phyloP scores from a whole-genome alignment of 768 basidiomycete genomes.

The Kwoniella dejecticola region DNA sequence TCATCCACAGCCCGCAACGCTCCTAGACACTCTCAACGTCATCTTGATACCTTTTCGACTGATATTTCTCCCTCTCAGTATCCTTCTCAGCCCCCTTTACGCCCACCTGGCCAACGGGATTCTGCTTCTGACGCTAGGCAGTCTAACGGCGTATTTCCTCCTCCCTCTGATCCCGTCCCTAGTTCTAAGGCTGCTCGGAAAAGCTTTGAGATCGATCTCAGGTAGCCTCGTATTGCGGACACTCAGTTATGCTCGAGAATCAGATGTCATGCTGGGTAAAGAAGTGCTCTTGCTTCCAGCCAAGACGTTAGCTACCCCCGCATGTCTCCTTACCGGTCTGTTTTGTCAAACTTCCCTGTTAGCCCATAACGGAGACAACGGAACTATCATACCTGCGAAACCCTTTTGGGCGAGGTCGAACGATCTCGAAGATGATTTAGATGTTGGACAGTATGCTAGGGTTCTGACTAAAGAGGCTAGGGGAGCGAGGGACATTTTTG shows the following conservation, averaged over 20 bases:
- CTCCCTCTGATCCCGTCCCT: constrained; percentile 21
- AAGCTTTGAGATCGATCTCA: constrained; percentile 8
- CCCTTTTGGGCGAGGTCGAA: constrained; percentile 25
- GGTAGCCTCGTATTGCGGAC: neutral
- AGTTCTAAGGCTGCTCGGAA: constrained; percentile 15
- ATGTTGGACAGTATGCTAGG: constrained; percentile 35
- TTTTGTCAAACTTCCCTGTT: constrained; percentile 26
- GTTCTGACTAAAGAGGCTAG: constrained; percentile 36
- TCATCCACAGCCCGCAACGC: neutral
- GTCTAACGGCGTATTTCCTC: constrained; percentile 13
- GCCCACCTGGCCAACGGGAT: constrained; percentile 18
- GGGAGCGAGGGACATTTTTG: constrained; percentile 43
- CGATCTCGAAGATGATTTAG: constrained; percentile 8
- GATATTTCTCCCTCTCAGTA: constrained; percentile 17
- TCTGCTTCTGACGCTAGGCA: neutral
- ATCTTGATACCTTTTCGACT: constrained; percentile 24
- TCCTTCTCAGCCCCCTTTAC: constrained; percentile 23
- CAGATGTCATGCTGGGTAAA: constrained; percentile 9
- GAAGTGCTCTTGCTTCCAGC: constrained; percentile 19
- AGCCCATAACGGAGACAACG: constrained; percentile 2
- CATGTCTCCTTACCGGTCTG: constrained; percentile 19
- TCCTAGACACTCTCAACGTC: constrained; percentile 10
- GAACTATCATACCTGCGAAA: constrained; percentile 19
- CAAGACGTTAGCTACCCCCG: constrained; percentile 19
- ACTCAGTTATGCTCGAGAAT: neutral